A percentile compares a stretch with the other conserved stretches of the same genome.
Evolutionary conservation across 805 yeast species (phyloP).

Genomic region (Yarrowia sp.): DNA sequence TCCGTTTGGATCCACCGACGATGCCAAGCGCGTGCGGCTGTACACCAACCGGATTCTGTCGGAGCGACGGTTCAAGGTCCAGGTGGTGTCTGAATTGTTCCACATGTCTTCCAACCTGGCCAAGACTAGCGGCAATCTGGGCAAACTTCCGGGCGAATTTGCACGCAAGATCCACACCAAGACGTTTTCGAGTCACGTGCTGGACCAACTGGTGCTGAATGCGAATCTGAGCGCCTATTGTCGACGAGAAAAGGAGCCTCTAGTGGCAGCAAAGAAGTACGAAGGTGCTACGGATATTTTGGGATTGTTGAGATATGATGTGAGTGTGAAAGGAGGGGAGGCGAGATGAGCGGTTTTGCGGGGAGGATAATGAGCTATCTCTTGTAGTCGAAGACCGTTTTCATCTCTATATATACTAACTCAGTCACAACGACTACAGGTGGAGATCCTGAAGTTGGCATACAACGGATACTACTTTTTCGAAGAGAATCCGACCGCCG

Average conservation of each 20-base stretch:
- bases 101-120: conserved; percentile 3
- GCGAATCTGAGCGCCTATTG: conserved; percentile 8
- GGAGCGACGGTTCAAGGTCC: conserved; percentile 29
- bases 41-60: conserved; percentile 17
- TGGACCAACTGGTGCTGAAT: conserved; percentile 7
- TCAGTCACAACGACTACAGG: conserved; percentile 8
- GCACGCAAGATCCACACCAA: conserved; percentile 17
- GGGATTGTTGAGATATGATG: conserved; percentile 9
- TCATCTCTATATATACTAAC: conserved; percentile 3
- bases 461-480: conserved; percentile 22
- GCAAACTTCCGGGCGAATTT: background rate
- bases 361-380: too few species aligned
- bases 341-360: background rate
- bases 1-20: conserved; percentile 11
- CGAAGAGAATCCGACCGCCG: background rate
- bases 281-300: conserved; percentile 13
- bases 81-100: conserved; percentile 17
- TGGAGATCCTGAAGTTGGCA: conserved; percentile 22
- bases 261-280: conserved; percentile 15
- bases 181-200: conserved; percentile 5
- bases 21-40: conserved; percentile 10
- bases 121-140: background rate
- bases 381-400: too few species aligned
- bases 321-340: background rate
- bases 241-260: conserved; percentile 23